Base-by-base conservation (phyloP, 495 filamentous ascomycete genomes). In the Collariella sp. region DNA sequence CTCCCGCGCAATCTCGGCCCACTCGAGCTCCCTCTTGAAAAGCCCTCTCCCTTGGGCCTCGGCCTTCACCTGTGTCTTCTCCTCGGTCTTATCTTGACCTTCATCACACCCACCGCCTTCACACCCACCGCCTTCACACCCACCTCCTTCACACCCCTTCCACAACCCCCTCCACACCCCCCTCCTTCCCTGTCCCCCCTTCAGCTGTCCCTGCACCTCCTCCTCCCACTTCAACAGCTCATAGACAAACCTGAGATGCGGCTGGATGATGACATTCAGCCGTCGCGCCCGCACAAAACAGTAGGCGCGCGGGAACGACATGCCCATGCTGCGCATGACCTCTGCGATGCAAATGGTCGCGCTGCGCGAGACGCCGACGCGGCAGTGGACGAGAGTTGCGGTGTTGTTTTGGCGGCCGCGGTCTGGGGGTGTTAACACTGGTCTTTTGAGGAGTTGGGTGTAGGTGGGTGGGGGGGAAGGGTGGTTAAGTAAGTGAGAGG, bases 311-410 rank as follows among this genome's bases (percentile, higher is more conserved):
- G 93, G 89, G 64, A 96, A 95, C 3, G 89, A 93, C 44, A 96
- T 72, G 24, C 80, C 74, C 26, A 85, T 65, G 7, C 83, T 74
- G 12, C 84, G 79, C 93, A 98, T 98, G 19, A 97, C 91, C 70
- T 96, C 91, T 31, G 93, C 93, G 62, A 98, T 97, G 71, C 93
- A 97, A 65, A 98, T 96, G 7, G 93, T 98, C 19, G 93, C 93
- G 45, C 87, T 91, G 54, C 93, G 79, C 18, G 90, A 96, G 54
- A 98, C 93, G 44, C 93, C 93, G 40, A 98, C 93, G 12, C 94
- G 84, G 67, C 93, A 98, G 68, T 98, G 93, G 23, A 98, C 93
- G 42, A 98, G 76, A 1, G 93, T 96, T n/a, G 91, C 89, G 5
- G 79, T 85, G 19, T 82, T 80, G 39, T 87, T 84, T 38, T 64